Evolutionary conservation across 2,329 filamentous ascomycete species (phyloP).

Genomic region (Elsinoe australis): DNA sequence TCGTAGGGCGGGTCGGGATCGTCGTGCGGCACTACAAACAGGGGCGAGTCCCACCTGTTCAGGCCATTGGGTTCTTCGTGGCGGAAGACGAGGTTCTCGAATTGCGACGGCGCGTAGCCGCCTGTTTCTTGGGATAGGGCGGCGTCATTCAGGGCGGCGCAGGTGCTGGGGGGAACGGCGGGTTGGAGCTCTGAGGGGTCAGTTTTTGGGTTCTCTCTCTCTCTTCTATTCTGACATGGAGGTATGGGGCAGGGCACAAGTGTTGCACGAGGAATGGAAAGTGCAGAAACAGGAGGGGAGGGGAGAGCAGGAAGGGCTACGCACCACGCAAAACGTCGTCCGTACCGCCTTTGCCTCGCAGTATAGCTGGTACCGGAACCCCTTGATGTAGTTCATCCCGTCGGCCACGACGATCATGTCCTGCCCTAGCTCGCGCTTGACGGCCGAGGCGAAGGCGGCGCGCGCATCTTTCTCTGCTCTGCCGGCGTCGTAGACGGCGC

Average conservation of each 20-base stretch:
- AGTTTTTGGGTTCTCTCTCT: no score
- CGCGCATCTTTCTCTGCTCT: constrained; percentile 77
- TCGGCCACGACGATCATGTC: constrained; percentile 74
- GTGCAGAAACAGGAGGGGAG: background rate
- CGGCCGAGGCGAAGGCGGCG: constrained; percentile 65
- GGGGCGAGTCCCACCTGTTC: constrained; percentile 74
- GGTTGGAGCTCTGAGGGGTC: constrained; percentile 47
- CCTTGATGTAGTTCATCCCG: constrained; percentile 81
- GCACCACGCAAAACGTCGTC: constrained; percentile 66
- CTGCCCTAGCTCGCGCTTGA: constrained; percentile 65
- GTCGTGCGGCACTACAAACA: constrained; percentile 72
- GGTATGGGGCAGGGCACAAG: no score
- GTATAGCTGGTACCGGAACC: constrained; percentile 77
- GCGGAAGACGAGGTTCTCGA: constrained; percentile 71
- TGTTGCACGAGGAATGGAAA: background rate
- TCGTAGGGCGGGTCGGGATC: constrained; percentile 62
- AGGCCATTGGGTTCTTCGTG: constrained; percentile 84
- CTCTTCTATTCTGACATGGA: no score
- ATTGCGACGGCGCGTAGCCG: constrained; percentile 53
- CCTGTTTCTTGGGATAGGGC: constrained; percentile 30
- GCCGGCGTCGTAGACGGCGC: constrained; percentile 66
- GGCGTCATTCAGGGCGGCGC: constrained; percentile 54
- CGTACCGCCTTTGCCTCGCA: constrained; percentile 75
- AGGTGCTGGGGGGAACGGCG: constrained; percentile 49
- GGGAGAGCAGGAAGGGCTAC: no score